Base-by-base conservation (phyloP, 2,329 filamentous ascomycete genomes). In the Berkeleyomyces rouxiae region DNA sequence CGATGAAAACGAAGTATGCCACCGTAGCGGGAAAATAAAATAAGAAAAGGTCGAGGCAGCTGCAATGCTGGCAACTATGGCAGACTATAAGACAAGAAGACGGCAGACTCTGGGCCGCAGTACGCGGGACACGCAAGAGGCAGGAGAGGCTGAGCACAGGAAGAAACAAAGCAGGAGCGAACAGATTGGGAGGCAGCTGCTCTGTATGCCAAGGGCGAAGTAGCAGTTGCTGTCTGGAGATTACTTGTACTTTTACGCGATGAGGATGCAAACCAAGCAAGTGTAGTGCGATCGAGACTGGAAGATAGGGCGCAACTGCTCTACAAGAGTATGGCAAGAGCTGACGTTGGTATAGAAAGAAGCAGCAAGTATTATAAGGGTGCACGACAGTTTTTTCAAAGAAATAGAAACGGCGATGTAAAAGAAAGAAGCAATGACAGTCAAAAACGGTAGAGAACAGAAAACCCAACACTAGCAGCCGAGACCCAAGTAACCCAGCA, bases 91-190 rank as follows among this genome's bases (percentile, higher is more conserved):
- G n/a, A 59, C 16, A 16, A 36, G 58, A 47, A 44, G 33, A 42
- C 58, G 40, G 42, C 33, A 33, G 57, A 11, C 11, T 58, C 11
- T 58, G 42, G 33, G 58, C 44, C 31, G 43, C 58, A 44, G 51
- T 13, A 55, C 10, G 51, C 37, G 31, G 31, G 31, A 44, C n/a
- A 33, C 42, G 23, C n/a, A 11, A 31, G 46, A 40, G 59, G 40
- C 33, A 51, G 33, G 31, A 59, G 51, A 51, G 58, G 46, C 49
- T 31, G 49, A 36, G 47, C 37, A 49, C n/a, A 36, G 36, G 40
- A 64, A 58, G 37, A 62, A 61, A 61, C 44, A 57, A 57, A n/a
- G 47, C 55, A 58, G 7, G 40, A 23, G 36, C 4, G 16, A 60
- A 60, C 37, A 7, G 46, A 49, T 7, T 7, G 46, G 31, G n/a